These are phyloP conservation scores for Tuber calosporum DNA, from an alignment of 495 filamentous ascomycete species.

Conservation along the genomic window DNA sequence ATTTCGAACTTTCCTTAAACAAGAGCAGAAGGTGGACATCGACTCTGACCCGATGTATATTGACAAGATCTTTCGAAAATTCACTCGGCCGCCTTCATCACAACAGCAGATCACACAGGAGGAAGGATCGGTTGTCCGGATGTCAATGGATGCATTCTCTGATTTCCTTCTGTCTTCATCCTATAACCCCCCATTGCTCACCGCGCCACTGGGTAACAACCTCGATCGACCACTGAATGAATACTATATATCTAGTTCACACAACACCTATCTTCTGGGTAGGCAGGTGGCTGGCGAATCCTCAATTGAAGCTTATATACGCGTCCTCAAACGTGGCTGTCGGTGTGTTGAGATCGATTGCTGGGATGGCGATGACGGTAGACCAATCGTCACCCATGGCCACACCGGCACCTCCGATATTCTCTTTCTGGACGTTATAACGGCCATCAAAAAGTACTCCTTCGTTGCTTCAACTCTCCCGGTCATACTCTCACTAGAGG, in stretches of 20 bases:
- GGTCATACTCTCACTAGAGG: conserved; percentile 87
- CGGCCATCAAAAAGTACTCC: conserved; percentile 86
- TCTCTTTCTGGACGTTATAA: conserved; percentile 79
- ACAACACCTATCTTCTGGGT: conserved; percentile 93
- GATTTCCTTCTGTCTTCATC: conserved; percentile 62
- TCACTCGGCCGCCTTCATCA: conserved; percentile 57
- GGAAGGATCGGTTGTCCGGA: conserved; percentile 42
- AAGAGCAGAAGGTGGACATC: conserved; percentile 68
- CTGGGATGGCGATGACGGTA: conserved; percentile 84
- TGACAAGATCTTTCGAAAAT: conserved; percentile 66
- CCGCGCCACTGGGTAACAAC: conserved; percentile 26
- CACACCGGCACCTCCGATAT: conserved; percentile 80
- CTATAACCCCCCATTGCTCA: conserved; percentile 40
- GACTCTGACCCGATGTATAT: conserved; percentile 58
- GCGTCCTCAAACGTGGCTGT: conserved; percentile 78
- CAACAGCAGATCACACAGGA: conserved; percentile 46
- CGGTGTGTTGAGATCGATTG: conserved; percentile 96
- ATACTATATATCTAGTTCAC: conserved; percentile 96
- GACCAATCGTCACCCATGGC: conserved; percentile 83
- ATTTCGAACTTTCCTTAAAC: conserved; percentile 67
- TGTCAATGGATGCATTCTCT: conserved; percentile 68
- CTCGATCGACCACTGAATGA: conserved; percentile 86
- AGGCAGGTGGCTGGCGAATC: conserved; percentile 83
- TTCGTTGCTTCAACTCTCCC: conserved; percentile 76
- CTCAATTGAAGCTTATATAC: conserved; percentile 89